phyloP scores from a whole-genome alignment of 2,329 filamentous ascomycete species.

The Fusarium bactridioides region DNA sequence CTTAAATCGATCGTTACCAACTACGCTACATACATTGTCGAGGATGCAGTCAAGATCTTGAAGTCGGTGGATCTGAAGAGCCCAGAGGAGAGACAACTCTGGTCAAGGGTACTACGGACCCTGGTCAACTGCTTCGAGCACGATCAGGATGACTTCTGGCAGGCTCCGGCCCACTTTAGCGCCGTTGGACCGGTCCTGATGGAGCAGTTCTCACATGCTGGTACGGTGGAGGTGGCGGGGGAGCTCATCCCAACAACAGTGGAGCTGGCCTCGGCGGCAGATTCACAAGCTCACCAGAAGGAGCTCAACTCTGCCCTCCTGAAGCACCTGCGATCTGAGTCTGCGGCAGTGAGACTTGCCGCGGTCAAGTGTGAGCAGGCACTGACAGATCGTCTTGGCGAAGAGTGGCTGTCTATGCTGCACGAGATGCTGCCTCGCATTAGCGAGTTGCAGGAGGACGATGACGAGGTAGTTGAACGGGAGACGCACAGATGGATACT shows the following conservation, averaged over 20 bases:
- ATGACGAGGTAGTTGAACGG: conserved; percentile 90
- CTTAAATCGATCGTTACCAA: conserved; percentile 94
- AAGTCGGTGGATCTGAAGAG: conserved; percentile 56
- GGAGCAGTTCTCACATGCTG: conserved; percentile 66
- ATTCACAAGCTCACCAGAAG: conserved; percentile 90
- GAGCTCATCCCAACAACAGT: conserved; percentile 78
- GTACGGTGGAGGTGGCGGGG: conserved; percentile 51
- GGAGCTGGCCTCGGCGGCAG: conserved; percentile 80
- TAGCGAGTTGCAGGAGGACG: conserved; percentile 94
- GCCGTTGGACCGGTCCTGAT: conserved; percentile 75
- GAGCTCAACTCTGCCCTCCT: conserved; percentile 83
- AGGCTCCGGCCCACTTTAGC: conserved; percentile 85
- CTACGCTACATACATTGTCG: conserved; percentile 86
- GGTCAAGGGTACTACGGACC: conserved; percentile 74
- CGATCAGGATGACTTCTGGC: conserved; percentile 96
- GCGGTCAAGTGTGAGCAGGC: conserved; percentile 83
- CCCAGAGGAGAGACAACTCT: conserved; percentile 65
- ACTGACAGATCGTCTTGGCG: conserved; percentile 81
- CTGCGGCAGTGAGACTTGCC: conserved; percentile 76
- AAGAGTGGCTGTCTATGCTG: conserved; percentile 91
- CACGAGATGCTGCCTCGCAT: conserved; percentile 98
- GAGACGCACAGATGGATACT: conserved; percentile 92
- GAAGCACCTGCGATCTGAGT: conserved; percentile 77
- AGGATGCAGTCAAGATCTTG: conserved; percentile 74
- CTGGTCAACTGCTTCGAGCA: conserved; percentile 81